Evolutionary conservation across 192 early-diverging fungal genomes (phyloP).

Genomic region (Coemansia sp.): DNA sequence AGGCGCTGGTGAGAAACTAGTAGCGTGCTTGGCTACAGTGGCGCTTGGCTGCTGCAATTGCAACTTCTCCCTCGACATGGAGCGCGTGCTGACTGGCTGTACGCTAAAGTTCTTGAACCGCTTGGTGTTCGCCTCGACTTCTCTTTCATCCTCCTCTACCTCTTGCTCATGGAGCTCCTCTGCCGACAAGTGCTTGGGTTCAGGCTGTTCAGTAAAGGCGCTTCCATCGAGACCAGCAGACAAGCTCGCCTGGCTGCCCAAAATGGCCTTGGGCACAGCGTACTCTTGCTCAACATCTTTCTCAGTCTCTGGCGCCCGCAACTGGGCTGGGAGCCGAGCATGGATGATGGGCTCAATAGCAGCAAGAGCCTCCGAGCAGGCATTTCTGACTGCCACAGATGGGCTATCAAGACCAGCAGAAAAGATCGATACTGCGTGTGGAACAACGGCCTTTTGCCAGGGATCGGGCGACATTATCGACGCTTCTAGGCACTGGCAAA

Average conservation of each 20-base stretch:
- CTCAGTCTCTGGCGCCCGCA: slow-evolving; percentile 39
- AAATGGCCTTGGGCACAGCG: slow-evolving; percentile 15
- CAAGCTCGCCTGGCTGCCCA: slow-evolving; percentile 12
- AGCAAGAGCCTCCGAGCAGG: slow-evolving; percentile 19
- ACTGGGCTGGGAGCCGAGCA: slow-evolving; percentile 44
- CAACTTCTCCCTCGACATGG: neutral
- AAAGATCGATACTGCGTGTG: slow-evolving; percentile 38
- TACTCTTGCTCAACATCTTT: slow-evolving; percentile 16
- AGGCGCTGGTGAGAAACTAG: neutral
- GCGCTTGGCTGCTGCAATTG: neutral
- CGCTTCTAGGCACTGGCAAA: slow-evolving; percentile 39
- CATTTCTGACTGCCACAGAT: slow-evolving; percentile 19
- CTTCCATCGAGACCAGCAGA: slow-evolving; percentile 15
- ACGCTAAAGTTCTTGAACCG: slow-evolving; percentile 23
- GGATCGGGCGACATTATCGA: slow-evolving; percentile 49
- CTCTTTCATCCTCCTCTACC: slow-evolving; percentile 1
- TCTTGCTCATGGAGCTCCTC: neutral
- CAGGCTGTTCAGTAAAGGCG: neutral
- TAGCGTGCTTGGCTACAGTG: neutral
- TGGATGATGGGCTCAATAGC: slow-evolving; percentile 44
- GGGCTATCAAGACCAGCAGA: slow-evolving; percentile 26
- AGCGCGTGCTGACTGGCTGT: slow-evolving; percentile 3
- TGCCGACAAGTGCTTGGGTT: neutral
- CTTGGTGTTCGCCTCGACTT: slow-evolving; percentile 9
- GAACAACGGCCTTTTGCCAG: slow-evolving; percentile 47